Percentiles rank a stretch among this genome's conserved stretches.
Evolutionary conservation across 1,284 basidiomycete species (phyloP).

Genomic region (Melampsora americana): DNA sequence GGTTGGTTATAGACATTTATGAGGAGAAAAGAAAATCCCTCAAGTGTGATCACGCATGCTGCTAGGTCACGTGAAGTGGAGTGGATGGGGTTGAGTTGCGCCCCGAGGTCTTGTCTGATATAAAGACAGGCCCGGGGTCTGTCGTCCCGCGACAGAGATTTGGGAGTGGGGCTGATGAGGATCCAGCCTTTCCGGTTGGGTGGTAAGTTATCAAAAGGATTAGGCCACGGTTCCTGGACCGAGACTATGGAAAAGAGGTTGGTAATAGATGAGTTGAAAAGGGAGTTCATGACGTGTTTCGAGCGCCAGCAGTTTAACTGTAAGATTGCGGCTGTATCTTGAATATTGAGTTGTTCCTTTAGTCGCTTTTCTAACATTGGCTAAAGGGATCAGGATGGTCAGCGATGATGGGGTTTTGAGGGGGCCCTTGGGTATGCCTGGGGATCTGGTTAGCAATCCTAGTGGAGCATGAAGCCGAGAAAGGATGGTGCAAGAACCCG

Average conservation of each 20-base stretch:
- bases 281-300: neutral
- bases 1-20: neutral
- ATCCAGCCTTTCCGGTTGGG: neutral
- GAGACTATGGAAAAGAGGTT: neutral
- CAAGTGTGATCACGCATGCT: neutral
- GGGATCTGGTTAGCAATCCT: no score
- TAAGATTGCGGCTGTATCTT: neutral
- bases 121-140: no score
- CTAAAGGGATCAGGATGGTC: no score
- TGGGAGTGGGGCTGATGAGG: neutral
- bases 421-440: no score
- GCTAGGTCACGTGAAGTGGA: neutral
- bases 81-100: neutral
- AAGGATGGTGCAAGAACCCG: neutral
- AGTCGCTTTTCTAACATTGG: neutral
- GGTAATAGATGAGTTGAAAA: neutral
- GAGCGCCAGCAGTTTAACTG: neutral
- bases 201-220: neutral
- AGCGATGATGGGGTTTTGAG: no score
- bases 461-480: neutral
- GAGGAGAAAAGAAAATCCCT: neutral
- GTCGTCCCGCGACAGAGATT: neutral
- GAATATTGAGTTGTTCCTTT: neutral
- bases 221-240: neutral
- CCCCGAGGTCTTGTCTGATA: neutral